phyloP scores from a whole-genome alignment of 2,329 filamentous ascomycete species.

The Trichoderma sp. region DNA sequence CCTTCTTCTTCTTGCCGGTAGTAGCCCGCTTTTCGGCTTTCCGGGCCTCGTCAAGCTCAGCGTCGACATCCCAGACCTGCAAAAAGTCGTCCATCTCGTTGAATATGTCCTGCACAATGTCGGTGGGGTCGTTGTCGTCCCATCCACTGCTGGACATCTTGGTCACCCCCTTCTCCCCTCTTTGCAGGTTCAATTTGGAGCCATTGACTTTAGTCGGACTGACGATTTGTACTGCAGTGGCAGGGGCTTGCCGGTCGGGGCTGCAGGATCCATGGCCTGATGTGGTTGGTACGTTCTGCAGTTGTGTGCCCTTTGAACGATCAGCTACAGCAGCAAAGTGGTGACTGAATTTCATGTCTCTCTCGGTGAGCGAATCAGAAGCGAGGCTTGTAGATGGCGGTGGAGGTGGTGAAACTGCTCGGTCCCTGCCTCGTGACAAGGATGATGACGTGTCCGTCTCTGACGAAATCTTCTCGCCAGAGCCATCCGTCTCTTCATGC shows the following conservation, averaged over 20 bases:
- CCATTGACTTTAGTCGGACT: background rate
- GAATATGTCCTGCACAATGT: conserved; percentile 38
- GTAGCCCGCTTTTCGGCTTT: conserved; percentile 20
- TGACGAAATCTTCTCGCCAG: background rate
- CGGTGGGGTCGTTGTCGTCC: conserved; percentile 31
- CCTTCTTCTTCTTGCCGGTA: background rate
- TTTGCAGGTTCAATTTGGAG: background rate
- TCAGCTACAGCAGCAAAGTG: conserved; percentile 48
- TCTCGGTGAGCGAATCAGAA: conserved; percentile 34
- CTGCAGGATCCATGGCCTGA: conserved; percentile 37
- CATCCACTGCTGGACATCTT: conserved; percentile 16
- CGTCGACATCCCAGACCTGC: conserved; percentile 35
- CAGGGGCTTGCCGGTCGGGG: conserved; percentile 29
- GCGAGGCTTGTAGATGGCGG: conserved; percentile 43
- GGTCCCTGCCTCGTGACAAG: conserved; percentile 22
- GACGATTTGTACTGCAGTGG: conserved; percentile 22
- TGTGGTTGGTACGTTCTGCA: conserved; percentile 40
- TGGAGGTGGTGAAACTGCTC: conserved; percentile 33
- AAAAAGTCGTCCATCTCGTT: conserved; percentile 37
- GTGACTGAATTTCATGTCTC: conserved; percentile 41
- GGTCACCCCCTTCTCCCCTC: background rate
- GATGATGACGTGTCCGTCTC: conserved; percentile 8
- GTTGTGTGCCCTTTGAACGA: conserved; percentile 31
- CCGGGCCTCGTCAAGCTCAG: conserved; percentile 35
- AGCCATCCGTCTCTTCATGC: conserved; percentile 24